Conservation (phyloP, 2,329 filamentous ascomycete genomes). For the Arthroderma sp. region DNA sequence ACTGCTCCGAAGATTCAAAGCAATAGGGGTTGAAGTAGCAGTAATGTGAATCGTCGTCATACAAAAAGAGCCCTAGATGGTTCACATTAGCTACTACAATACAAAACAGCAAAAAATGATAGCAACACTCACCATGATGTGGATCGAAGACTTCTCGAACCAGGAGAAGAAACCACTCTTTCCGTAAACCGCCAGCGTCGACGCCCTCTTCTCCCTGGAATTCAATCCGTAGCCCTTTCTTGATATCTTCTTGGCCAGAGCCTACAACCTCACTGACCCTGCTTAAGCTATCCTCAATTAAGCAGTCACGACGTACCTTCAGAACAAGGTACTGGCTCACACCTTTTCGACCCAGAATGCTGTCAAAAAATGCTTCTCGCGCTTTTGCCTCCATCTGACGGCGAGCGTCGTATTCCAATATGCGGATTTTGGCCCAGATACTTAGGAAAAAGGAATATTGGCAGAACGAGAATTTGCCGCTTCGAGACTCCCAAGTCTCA, state of each 20-base stretch:
- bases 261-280: constrained; percentile 76
- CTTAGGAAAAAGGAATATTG: constrained; percentile 87
- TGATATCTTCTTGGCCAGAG: constrained; percentile 68
- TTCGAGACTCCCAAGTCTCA: constrained; percentile 68
- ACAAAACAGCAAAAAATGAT: not conserved
- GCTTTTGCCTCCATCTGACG: constrained; percentile 84
- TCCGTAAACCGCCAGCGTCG: constrained; percentile 76
- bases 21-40: constrained; percentile 90
- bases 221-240: constrained; percentile 74
- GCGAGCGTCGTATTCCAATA: constrained; percentile 74
- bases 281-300: constrained; percentile 77
- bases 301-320: constrained; percentile 65
- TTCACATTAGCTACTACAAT: not conserved
- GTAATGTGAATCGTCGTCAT: constrained; percentile 78
- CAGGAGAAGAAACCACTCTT: constrained; percentile 88
- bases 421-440: constrained; percentile 83
- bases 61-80: constrained; percentile 65
- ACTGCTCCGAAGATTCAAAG: constrained; percentile 84
- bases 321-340: constrained; percentile 68
- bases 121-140: constrained; percentile 54
- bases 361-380: constrained; percentile 80
- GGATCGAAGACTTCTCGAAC: constrained; percentile 85
- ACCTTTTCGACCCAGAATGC: constrained; percentile 60
- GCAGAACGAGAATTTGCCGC: constrained; percentile 70
- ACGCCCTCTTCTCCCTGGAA: constrained; percentile 84